Evolutionary conservation across 2,329 filamentous ascomycete genomes (phyloP).

Genomic region (Cadophora luteo-olivacea): DNA sequence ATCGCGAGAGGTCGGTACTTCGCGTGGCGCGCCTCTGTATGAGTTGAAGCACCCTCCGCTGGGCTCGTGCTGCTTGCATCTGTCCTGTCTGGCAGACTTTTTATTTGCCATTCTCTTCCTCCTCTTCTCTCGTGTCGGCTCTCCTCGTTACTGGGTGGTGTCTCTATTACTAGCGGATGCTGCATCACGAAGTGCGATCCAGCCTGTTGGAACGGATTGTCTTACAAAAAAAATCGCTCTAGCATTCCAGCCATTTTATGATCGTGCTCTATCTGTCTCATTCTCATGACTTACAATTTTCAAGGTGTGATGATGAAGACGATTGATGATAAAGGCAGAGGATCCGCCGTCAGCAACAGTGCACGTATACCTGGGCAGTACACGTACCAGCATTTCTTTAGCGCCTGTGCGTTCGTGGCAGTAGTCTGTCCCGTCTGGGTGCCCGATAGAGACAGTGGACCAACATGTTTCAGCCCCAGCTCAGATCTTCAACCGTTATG

Average conservation of each 20-base stretch:
- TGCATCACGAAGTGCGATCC: background rate
- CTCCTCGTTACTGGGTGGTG: too few species aligned
- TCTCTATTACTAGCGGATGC: background rate
- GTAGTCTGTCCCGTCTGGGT: background rate
- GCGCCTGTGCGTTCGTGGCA: background rate
- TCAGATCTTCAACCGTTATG: constrained; percentile 15
- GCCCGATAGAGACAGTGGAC: background rate
- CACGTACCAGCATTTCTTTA: background rate
- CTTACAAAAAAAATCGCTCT: background rate
- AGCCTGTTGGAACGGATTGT: background rate
- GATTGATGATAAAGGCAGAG: too few species aligned
- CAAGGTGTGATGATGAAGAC: background rate
- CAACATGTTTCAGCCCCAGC: constrained; percentile 4
- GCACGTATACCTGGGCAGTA: too few species aligned
- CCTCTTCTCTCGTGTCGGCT: too few species aligned
- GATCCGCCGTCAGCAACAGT: too few species aligned
- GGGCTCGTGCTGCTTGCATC: background rate
- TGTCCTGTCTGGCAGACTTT: background rate
- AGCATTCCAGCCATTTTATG: background rate
- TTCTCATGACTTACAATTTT: background rate
- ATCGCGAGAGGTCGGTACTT: background rate
- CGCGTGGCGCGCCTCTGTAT: background rate
- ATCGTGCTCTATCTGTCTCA: too few species aligned
- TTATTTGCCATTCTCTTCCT: background rate
- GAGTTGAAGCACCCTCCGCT: background rate